Base-by-base conservation (phyloP, 495 filamentous ascomycete genomes). In the Pyrenula aspistea region DNA sequence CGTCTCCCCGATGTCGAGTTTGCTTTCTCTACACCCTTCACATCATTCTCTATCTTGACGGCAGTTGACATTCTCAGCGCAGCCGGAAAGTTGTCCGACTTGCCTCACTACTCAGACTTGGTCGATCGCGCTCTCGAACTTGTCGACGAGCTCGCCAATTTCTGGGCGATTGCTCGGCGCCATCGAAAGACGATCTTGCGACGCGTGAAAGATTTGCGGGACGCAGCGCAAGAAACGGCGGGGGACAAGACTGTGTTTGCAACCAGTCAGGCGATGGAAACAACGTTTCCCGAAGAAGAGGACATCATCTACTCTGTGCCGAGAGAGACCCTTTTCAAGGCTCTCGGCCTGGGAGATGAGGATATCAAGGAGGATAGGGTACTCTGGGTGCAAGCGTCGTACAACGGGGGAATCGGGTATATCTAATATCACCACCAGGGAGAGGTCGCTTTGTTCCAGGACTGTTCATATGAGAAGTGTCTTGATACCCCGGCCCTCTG, bases 1-100 rank as follows among this genome's bases (percentile, higher is more conserved):
- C 55, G 47, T 53, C 2, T 12, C 55, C 10, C 57, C 51, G 1
- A 62, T 60, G 15, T 54, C 54, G 12, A 62, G 57, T 24, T 20
- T 10, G 22, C 0, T 53, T 71, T 56, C 58, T 77, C 61, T 10
- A 72, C 70, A 22, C 77, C 77, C 0, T 75, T 73, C 57, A 55
- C 73, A 10, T 73, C 71, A 8, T 77, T 73, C 36, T 58, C 71
- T 12, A 69, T 77, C 12, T 60, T 77, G 12, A 69, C 70, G 2
- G 77, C 75, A 1, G 67, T 74, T 15, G 77, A 80, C 24, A 73
- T 77, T 2, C 65, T 77, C 52, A 74, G 73, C 21, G 66, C 73
- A 0, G 73, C 60, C 10, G 71, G 65, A 4, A 60, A 63, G 25
- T 60, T 64, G 1, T 55, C 62, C 1, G 70, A 73, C 22, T 49